Evolutionary conservation across 106 monocot genomes (phyloP), one percentile per base, ranked within the genome.

Genomic region (Dactylorhiza incarnata): DNA sequence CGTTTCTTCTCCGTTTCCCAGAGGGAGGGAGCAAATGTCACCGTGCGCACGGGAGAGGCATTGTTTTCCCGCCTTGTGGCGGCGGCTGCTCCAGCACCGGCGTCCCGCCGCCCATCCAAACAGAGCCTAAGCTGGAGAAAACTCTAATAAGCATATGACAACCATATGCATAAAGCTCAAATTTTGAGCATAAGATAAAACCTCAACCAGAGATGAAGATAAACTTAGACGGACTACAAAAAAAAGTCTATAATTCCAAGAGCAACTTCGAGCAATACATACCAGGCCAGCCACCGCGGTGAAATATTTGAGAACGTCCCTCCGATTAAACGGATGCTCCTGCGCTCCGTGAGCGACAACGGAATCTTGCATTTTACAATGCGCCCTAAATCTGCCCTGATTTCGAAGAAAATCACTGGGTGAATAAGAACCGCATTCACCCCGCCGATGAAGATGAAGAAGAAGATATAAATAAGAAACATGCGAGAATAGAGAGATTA

Each of bases 311-410:
- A 66, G 66, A 24, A 66, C 17, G 66, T 66, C 66, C 66, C 66
- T 23, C 24, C 66, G 66, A 66, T 66, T 66, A 66, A 66, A 12
- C 66, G 7, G n/a, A n/a, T n/a, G n/a, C n/a, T n/a, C n/a, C n/a
- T n/a, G n/a, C n/a, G n/a, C n/a, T n/a, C n/a, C n/a, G n/a, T n/a
- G n/a, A n/a, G n/a, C n/a, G n/a, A n/a, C 24, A 10, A 26, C 29
- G 3, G 13, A 66, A 3, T 66, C 66, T 26, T 66, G 25, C 29
- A 66, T 12, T 37, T 10, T 1, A 13, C 26, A 37, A 66, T 66
- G 66, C 11, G 25, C 24, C 24, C 29, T 66, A 26, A 66, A 25
- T 24, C 26, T 66, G 29, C 24, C 66, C 66, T 66, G 66, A 11
- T 66, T 66, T 66, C 29, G 13, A 8, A 52, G 8, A 10, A 52